phyloP scores from a whole-genome alignment of 179 eudicot genomes.

The Heliamphora pulchella region DNA sequence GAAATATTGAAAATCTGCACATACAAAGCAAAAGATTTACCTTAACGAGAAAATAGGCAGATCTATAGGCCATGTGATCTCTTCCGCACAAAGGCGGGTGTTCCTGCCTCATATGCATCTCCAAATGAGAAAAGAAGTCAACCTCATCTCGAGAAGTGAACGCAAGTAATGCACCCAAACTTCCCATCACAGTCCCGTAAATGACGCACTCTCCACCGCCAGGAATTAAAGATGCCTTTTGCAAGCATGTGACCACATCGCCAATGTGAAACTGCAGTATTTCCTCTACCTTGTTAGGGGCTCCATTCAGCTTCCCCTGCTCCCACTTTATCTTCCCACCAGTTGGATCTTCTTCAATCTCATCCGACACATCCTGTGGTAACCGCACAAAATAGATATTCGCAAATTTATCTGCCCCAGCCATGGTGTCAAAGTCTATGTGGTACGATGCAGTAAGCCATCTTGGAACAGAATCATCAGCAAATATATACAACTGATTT shows the following conservation, averaged over 20 bases:
- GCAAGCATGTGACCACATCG: constrained; percentile 86
- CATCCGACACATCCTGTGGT: constrained; percentile 95
- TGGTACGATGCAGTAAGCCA: constrained; percentile 95
- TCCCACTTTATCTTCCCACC: constrained; percentile 99
- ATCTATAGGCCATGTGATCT: constrained; percentile 98
- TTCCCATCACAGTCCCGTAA: constrained; percentile 98
- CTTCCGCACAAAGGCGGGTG: constrained; percentile 98
- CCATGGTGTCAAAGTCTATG: constrained; percentile 95
- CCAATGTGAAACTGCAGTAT: constrained; percentile 97
- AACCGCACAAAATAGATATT: constrained; percentile 85
- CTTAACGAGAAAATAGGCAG: constrained; percentile 95
- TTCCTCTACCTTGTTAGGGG: constrained; percentile 97
- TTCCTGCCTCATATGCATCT: constrained; percentile 99
- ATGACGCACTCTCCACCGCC: constrained; percentile 89
- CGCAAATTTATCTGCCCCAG: constrained; percentile 97
- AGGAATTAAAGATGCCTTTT: constrained; percentile 90
- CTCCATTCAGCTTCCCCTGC: constrained; percentile 94
- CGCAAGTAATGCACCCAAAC: constrained; percentile 91
- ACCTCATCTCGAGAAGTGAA: constrained; percentile 93
- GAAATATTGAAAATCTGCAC: neutral
- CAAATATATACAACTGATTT: constrained; percentile 94
- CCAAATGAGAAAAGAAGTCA: constrained; percentile 95
- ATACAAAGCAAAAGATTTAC: constrained; percentile 26
- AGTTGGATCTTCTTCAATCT: constrained; percentile 98
- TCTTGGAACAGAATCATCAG: constrained; percentile 93